Conservation (phyloP, 2,329 filamentous ascomycete genomes). For the Metarhizium anisopliae region DNA sequence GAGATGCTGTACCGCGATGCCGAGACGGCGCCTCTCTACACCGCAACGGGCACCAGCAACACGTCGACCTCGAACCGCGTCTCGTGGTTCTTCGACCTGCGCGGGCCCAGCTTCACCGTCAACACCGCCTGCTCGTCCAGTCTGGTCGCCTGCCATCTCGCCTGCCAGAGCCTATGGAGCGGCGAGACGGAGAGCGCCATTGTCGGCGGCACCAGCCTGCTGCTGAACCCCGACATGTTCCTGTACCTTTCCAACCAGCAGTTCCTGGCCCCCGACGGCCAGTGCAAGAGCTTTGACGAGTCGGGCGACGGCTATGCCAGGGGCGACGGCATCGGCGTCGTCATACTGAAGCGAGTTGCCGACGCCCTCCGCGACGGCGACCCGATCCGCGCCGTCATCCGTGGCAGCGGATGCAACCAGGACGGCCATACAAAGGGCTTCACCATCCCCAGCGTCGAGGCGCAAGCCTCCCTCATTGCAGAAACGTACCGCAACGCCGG, state of each 20-base stretch:
- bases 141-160: conserved; percentile 22
- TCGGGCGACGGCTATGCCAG: conserved; percentile 1
- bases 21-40: not conserved
- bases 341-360: conserved; percentile 31
- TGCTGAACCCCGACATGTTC: conserved; percentile 8
- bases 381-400: conserved; percentile 22
- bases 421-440: conserved; percentile 29
- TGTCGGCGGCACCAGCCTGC: conserved; percentile 12
- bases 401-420: conserved; percentile 19
- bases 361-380: conserved; percentile 31
- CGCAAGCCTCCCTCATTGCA: conserved; percentile 20
- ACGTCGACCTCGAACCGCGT: conserved; percentile 7
- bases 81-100: conserved; percentile 10
- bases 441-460: conserved; percentile 24
- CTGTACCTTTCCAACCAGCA: conserved; percentile 10
- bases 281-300: conserved; percentile 11
- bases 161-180: conserved; percentile 8
- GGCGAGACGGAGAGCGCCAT: conserved; percentile 11
- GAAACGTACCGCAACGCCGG: conserved; percentile 16
- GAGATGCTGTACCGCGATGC: not conserved
- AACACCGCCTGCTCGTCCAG: conserved; percentile 29
- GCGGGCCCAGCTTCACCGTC: conserved; percentile 17
- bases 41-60: not conserved
- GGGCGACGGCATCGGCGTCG: conserved; percentile 27
- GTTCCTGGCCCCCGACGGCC: conserved; percentile 16